Conservation (phyloP, 257 asterid species). For the Przewalskia tangutica region DNA sequence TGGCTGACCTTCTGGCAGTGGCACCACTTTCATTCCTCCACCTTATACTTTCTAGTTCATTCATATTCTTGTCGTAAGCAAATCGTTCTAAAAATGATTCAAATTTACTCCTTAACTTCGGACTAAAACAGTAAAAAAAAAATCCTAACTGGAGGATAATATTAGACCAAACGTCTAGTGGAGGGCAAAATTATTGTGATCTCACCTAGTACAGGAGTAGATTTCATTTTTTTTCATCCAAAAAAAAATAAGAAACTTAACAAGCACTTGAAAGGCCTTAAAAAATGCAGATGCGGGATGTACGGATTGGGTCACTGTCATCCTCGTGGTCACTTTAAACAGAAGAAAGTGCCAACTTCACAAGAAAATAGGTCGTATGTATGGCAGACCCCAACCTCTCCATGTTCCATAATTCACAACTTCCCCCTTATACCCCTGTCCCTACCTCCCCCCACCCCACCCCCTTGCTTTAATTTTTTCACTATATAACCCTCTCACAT, state of each 20-base stretch:
- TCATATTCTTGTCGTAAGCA: neutral
- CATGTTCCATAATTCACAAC: constrained; percentile 41
- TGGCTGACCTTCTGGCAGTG: constrained; percentile 5
- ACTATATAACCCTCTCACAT: neutral
- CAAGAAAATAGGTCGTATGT: constrained; percentile 18
- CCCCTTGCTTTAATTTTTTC: neutral
- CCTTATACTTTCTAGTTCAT: neutral
- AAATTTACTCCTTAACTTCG: neutral
- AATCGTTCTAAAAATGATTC: neutral
- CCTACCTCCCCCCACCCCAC: constrained; percentile 4
- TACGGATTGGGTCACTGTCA: constrained; percentile 24
- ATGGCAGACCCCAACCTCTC: constrained; percentile 45
- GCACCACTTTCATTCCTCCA: neutral
- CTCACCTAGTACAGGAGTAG: too few species aligned
- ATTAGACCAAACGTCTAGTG: neutral
- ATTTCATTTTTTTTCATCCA: neutral
- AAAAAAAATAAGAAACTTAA: neutral
- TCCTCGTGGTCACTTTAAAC: constrained; percentile 22
- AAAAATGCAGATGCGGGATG: neutral
- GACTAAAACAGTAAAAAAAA: neutral
- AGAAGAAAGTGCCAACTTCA: constrained; percentile 28
- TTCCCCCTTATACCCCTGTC: constrained; percentile 17
- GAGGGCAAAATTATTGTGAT: neutral
- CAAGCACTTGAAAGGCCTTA: neutral
- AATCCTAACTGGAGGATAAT: neutral